Evolutionary conservation across 805 yeast genomes (phyloP), one percentile per base, ranked within the genome.

Genomic region (Metschnikowia colocasiae): DNA sequence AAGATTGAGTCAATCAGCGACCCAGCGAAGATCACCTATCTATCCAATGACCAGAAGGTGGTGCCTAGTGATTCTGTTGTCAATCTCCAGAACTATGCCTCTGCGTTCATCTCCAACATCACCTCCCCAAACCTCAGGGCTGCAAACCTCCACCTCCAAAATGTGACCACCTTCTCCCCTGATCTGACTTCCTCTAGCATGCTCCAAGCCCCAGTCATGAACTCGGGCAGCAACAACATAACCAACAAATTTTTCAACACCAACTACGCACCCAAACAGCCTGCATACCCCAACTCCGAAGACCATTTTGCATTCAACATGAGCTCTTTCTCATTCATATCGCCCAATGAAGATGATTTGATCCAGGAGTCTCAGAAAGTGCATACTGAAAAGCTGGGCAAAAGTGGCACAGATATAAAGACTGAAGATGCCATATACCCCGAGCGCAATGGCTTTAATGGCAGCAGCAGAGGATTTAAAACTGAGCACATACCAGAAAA

Each of bases 181-280:
- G 40, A 40, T 4, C 48, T 23, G 30, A 29, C 51, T 13, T 10
- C 40, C 13, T 20, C 48, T n/a, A 48, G 46, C 29, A 18, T 56
- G 25, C 54, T 63, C 27, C 70, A 63, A 47, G 57, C 66, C 1
- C 69, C 71, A 8, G 56, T 62, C 15, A 48, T 60, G 45, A 66
- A 68, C 46, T 54, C 53, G 15, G 29, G 50, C 7, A 56, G 66
- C 50, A 67, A 67, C 48, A 67, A 67, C 50, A 68, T 68, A 37
- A 67, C 74, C 37, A 68, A 64, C 50, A 62, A 59, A 45, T 68
- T 56, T 50, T 68, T 68, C 59, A 63, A 62, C 49, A 58, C 65
- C 3, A 62, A 60, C 49, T 63, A 60, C 50, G 50, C 59, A 13
- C 52, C 47, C 45, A 47, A 35, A 36, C 36, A 32, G 30, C 29